phyloP scores from a whole-genome alignment of 2,329 filamentous ascomycete genomes.

The Aspergillus costaricaensis region DNA sequence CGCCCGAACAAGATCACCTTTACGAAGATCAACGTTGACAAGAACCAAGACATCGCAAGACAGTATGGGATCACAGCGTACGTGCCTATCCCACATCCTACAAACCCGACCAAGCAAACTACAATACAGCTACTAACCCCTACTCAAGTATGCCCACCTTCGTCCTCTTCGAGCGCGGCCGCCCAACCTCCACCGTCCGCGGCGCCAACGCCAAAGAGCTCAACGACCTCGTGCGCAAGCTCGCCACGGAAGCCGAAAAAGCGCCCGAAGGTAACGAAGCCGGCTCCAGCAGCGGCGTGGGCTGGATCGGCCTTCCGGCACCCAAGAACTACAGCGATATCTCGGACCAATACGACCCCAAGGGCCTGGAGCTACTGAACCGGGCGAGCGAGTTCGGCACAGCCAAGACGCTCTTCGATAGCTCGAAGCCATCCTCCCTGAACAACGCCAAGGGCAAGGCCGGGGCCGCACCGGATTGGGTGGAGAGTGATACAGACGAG shows the following conservation, averaged over 20 bases:
- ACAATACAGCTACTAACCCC: neutral
- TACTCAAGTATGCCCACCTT: constrained; percentile 78
- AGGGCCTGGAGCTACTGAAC: constrained; percentile 84
- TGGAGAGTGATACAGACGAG: constrained; percentile 96
- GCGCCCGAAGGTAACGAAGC: constrained; percentile 46
- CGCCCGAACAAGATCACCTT: constrained; percentile 75
- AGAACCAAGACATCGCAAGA: constrained; percentile 70
- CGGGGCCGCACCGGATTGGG: constrained; percentile 71
- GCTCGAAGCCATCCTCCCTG: constrained; percentile 66
- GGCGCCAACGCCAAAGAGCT: constrained; percentile 75
- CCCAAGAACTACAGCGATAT: constrained; percentile 83
- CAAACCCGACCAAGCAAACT: neutral
- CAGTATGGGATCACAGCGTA: constrained; percentile 72
- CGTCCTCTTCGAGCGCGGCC: constrained; percentile 76
- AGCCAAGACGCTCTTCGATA: constrained; percentile 73
- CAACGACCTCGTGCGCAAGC: constrained; percentile 68
- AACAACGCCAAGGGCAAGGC: constrained; percentile 50
- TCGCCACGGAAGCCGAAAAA: constrained; percentile 64
- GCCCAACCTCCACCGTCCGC: constrained; percentile 66
- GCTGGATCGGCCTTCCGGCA: constrained; percentile 73
- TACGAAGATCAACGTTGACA: constrained; percentile 81
- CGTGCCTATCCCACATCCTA: constrained; percentile 27
- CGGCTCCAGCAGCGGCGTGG: constrained; percentile 43
- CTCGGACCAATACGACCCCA: constrained; percentile 76
- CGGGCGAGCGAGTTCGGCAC: constrained; percentile 73